Conservation (phyloP, 768 basidiomycete genomes). For the Suillus placidus region DNA sequence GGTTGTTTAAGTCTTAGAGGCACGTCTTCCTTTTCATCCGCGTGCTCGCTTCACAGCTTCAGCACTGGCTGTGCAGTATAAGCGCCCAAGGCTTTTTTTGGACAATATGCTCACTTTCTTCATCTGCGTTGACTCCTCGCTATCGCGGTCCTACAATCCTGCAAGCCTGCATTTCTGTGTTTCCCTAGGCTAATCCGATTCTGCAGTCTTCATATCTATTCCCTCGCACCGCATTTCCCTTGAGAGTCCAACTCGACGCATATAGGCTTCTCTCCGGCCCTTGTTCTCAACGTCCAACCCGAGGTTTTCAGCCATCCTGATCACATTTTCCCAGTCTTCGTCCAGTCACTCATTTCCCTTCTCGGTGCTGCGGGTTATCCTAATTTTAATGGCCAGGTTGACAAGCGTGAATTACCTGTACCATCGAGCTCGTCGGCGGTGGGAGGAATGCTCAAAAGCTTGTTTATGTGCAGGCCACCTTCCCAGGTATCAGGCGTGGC, state of each 20-base stretch:
- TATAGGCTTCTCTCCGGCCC: neutral
- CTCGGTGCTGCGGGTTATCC: constrained; percentile 37
- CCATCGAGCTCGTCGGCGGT: constrained; percentile 75
- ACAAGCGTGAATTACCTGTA: constrained; percentile 83
- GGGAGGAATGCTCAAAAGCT: constrained; percentile 78
- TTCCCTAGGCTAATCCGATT: neutral
- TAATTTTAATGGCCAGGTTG: constrained; percentile 54
- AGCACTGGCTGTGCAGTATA: neutral
- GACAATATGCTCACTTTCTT: neutral
- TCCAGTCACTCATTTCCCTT: constrained; percentile 40
- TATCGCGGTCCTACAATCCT: neutral
- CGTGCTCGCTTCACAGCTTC: too few species aligned
- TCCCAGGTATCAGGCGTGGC: constrained; percentile 63
- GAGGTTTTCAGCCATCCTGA: neutral
- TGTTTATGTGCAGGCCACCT: constrained; percentile 88
- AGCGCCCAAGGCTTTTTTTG: neutral
- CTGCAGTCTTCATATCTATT: neutral
- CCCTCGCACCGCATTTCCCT: neutral
- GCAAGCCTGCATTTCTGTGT: neutral
- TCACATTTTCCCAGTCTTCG: too few species aligned
- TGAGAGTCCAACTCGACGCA: neutral
- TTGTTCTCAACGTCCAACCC: neutral
- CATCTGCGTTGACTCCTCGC: neutral
- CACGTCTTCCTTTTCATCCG: too few species aligned
- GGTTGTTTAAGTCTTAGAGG: neutral